phyloP scores from a whole-genome alignment of 257 asterid species.

The Mentha longifolia region DNA sequence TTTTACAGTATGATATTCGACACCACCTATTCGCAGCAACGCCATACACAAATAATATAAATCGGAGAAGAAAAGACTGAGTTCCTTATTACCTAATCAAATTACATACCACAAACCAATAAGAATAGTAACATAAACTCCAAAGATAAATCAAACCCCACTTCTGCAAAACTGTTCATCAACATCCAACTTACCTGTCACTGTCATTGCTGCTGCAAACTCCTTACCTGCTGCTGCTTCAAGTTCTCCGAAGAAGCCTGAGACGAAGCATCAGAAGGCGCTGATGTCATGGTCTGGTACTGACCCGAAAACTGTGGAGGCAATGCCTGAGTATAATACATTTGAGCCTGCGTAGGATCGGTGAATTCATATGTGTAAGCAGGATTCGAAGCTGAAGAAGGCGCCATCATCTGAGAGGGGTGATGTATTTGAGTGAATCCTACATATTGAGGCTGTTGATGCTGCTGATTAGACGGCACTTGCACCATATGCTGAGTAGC shows the following conservation, averaged over 20 bases:
- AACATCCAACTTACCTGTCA: conserved; percentile 61
- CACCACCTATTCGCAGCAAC: conserved; percentile 42
- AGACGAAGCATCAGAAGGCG: conserved; percentile 58
- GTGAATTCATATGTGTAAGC: conserved; percentile 64
- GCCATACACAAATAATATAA: conserved; percentile 36
- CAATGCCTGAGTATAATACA: conserved; percentile 73
- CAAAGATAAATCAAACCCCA: conserved; percentile 53
- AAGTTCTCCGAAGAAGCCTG: conserved; percentile 63
- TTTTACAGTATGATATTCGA: conserved; percentile 59
- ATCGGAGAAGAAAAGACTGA: conserved; percentile 22
- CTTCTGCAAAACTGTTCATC: conserved; percentile 80
- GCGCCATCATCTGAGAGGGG: conserved; percentile 72
- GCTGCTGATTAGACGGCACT: conserved; percentile 53
- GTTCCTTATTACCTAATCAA: conserved; percentile 58
- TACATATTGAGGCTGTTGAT: conserved; percentile 55
- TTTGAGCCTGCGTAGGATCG: conserved; percentile 69
- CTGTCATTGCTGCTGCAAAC: conserved; percentile 57
- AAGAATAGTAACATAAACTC: conserved; percentile 37
- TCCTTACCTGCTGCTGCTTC: conserved; percentile 63
- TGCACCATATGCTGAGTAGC: conserved; percentile 65
- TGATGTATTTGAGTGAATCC: conserved; percentile 79
- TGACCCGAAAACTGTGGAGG: conserved; percentile 74
- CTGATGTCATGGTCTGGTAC: conserved; percentile 67
- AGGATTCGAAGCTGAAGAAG: conserved; percentile 57
- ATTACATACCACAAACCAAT: conserved; percentile 72